phyloP scores from a whole-genome alignment of 129 eudicot genomes.

The Pittosporum tobira region DNA sequence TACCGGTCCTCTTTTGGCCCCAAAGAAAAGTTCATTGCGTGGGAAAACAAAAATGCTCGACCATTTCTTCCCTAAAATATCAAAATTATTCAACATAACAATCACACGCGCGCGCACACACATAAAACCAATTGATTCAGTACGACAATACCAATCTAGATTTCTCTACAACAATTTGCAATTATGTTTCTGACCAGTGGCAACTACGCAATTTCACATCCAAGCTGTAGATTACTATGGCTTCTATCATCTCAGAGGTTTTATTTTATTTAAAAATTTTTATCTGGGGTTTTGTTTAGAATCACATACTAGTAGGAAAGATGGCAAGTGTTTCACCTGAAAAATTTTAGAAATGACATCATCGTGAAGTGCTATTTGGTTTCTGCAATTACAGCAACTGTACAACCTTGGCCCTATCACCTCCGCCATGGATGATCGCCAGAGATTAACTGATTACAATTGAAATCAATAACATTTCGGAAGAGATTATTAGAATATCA shows the following conservation, averaged over 20 bases:
- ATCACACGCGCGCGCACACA: too few species aligned
- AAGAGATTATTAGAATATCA: not conserved
- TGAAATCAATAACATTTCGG: not conserved
- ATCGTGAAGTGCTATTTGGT: constrained; percentile 45
- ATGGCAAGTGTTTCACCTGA: constrained; percentile 21
- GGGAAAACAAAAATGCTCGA: constrained; percentile 37
- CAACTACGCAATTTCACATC: too few species aligned
- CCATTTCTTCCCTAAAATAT: constrained; percentile 28
- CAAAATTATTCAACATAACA: not conserved
- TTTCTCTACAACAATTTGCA: too few species aligned
- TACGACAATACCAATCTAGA: too few species aligned
- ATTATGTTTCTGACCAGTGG: too few species aligned
- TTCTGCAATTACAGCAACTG: constrained; percentile 41
- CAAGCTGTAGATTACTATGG: too few species aligned
- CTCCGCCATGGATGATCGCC: constrained; percentile 31
- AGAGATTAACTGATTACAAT: not conserved
- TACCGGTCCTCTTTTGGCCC: constrained; percentile 33
- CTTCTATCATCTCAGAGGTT: too few species aligned
- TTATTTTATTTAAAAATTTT: too few species aligned
- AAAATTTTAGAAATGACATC: constrained; percentile 47
- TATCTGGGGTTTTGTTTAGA: too few species aligned
- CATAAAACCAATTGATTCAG: too few species aligned
- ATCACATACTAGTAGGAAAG: too few species aligned
- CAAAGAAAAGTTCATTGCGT: constrained; percentile 31
- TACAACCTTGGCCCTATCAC: constrained; percentile 42